Evolutionary conservation across 2,329 filamentous ascomycete genomes (phyloP).

Genomic region (Teratosphaeria pseudoeucalypti): DNA sequence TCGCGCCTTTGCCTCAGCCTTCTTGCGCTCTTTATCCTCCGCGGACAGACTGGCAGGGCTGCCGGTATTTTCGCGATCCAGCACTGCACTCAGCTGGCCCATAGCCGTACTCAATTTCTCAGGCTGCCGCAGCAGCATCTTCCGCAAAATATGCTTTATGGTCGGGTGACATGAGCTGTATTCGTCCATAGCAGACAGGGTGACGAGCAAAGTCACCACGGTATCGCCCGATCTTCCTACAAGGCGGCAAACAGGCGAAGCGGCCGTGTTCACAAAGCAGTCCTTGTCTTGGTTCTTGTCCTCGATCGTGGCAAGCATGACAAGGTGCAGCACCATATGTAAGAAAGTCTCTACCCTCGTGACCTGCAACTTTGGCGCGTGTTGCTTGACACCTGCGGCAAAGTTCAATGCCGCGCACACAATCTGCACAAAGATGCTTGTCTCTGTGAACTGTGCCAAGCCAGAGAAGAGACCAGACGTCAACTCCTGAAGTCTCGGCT

Average conservation of each 20-base stretch:
- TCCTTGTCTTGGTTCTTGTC: conserved; percentile 39
- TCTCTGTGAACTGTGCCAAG: conserved; percentile 70
- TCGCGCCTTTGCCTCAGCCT: conserved; percentile 77
- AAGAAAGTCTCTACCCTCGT: conserved; percentile 85
- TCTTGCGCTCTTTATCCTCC: conserved; percentile 69
- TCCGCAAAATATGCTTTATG: conserved; percentile 69
- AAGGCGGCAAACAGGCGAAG: conserved; percentile 3
- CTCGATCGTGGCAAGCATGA: conserved; percentile 76
- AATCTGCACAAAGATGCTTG: conserved; percentile 78
- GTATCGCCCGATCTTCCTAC: conserved; percentile 6
- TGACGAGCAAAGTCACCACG: conserved; percentile 41
- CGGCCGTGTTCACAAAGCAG: conserved; percentile 19
- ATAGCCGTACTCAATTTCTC: conserved; percentile 61
- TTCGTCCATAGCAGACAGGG: conserved; percentile 51
- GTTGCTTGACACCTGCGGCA: conserved; percentile 56
- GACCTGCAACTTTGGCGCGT: conserved; percentile 63
- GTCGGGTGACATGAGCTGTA: conserved; percentile 78
- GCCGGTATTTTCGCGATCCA: conserved; percentile 70
- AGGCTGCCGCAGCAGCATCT: conserved; percentile 75
- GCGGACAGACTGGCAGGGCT: conserved; percentile 59
- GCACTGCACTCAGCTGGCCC: conserved; percentile 47
- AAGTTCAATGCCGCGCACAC: conserved; percentile 83
- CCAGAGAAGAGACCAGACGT: conserved; percentile 64
- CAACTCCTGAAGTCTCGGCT: conserved; percentile 72
- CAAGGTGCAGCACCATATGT: conserved; percentile 80